These are phyloP conservation scores for Monosporascus sp. DNA, from an alignment of 2,329 filamentous ascomycete genomes.

Conservation along the genomic window DNA sequence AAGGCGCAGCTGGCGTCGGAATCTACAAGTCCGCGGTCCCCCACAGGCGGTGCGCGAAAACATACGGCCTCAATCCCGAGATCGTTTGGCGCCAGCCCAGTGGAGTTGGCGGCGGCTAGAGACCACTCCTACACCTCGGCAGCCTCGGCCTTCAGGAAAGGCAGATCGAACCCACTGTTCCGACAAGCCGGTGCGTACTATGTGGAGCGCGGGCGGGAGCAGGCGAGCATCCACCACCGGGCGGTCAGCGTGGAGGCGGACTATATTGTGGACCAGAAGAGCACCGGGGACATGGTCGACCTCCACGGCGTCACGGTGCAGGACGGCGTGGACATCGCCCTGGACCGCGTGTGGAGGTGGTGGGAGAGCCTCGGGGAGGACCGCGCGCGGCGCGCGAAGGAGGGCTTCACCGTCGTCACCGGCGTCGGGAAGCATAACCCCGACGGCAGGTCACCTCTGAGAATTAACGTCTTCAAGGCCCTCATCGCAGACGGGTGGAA, in stretches of 20 bases:
- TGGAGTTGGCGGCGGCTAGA: slow-evolving; percentile 13
- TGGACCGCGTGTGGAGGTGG: slow-evolving; percentile 63
- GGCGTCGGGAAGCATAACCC: slow-evolving; percentile 75
- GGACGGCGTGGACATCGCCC: slow-evolving; percentile 75
- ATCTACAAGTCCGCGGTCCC: slow-evolving; percentile 1
- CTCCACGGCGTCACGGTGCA: slow-evolving; percentile 78
- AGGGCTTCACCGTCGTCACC: slow-evolving; percentile 70
- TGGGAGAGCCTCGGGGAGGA: slow-evolving; percentile 69
- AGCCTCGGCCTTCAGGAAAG: slow-evolving; percentile 36
- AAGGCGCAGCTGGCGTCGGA: slow-evolving; percentile 1
- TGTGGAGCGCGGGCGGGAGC: slow-evolving; percentile 62
- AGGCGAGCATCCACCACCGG: slow-evolving; percentile 50
- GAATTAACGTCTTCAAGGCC: slow-evolving; percentile 72
- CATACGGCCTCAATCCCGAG: slow-evolving; percentile 1
- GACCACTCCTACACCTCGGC: slow-evolving; percentile 32
- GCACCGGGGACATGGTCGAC: slow-evolving; percentile 58
- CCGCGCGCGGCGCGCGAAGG: slow-evolving; percentile 44
- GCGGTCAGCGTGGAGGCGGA: slow-evolving; percentile 66
- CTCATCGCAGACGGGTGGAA: slow-evolving; percentile 79
- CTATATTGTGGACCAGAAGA: slow-evolving; percentile 62
- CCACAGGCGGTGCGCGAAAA: slow-evolving; percentile 1
- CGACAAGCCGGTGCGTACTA: slow-evolving; percentile 74
- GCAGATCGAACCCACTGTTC: slow-evolving; percentile 67
- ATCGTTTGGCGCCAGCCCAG: slow-evolving; percentile 8
- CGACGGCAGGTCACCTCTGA: slow-evolving; percentile 68